Evolutionary conservation across 2,329 filamentous ascomycete genomes (phyloP), one percentile per base, ranked within the genome.

Genomic region (Fusarium napiforme): DNA sequence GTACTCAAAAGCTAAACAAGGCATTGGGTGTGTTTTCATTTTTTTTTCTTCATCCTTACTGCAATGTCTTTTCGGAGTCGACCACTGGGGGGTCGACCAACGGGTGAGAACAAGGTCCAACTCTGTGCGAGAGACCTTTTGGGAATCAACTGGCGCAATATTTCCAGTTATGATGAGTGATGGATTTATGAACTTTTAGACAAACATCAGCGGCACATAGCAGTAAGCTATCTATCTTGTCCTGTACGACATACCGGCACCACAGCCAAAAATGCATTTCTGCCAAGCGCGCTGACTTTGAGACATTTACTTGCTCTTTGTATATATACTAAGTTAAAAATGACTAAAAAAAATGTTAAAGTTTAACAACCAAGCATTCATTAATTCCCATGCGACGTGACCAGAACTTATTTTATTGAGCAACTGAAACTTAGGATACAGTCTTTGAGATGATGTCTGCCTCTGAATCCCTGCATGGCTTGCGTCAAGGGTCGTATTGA

Each of bases 181-280:
- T 70, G 72, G 72, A 64, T 74, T 74, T 67, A 74, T 61, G 72
- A 74, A 71, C 64, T 53, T 71, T 55, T 75, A 75, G 72, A 74
- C 64, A 75, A 72, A 69, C 73, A 63, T 39, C 43, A 69, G 72
- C 69, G 58, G 63, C 49, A 66, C 26, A 64, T 63, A 69, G 67
- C 66, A 69, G 40, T 40, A 32, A 69, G 64, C 68, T 74, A 70
- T 69, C 68, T 74, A 70, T 69, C 34, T 59, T 74, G 63, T 69
- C 37, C 57, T 74, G 72, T 75, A 75, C 55, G 68, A 64, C 40
- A 74, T 43, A 39, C n/a, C 45, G 60, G 64, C 63, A 64, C 30
- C 57, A 69, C 40, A 34, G 60, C 53, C 36, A 62, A 59, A 40
- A 55, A 69, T 65, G 50, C 26, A 61, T 63, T 64, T 65, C 37